These are phyloP conservation scores for Magnusiomyces sp. DNA, from an alignment of 1,139 yeast species.

Conservation along the genomic window DNA sequence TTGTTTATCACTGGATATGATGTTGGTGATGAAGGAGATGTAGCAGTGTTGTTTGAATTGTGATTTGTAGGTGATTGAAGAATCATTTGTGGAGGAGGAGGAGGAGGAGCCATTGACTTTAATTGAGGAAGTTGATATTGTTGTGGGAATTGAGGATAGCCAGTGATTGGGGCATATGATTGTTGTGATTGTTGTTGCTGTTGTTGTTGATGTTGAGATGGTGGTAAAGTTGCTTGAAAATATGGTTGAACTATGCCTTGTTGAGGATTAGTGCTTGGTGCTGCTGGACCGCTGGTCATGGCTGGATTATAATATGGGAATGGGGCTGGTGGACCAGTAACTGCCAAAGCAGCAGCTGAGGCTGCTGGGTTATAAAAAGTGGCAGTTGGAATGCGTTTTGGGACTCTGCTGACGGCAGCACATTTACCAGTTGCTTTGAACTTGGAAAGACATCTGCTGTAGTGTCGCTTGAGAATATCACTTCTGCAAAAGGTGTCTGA, in stretches of 20 bases:
- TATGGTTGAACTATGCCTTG: too few species aligned
- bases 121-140: neutral
- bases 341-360: too few species aligned
- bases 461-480: slow-evolving; percentile 16
- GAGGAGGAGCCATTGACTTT: neutral
- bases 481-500: slow-evolving; percentile 16
- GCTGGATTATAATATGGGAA: too few species aligned
- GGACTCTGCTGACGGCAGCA: slow-evolving; percentile 19
- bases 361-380: neutral
- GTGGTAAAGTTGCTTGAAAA: too few species aligned
- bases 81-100: neutral
- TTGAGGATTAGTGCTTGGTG: too few species aligned
- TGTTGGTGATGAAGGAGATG: too few species aligned
- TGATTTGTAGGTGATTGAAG: too few species aligned
- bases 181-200: neutral
- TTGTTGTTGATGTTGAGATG: too few species aligned
- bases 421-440: slow-evolving; percentile 18
- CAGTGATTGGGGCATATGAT: neutral
- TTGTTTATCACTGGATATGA: too few species aligned
- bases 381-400: slow-evolving; percentile 15
- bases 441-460: slow-evolving; percentile 20
- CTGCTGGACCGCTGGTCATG: too few species aligned
- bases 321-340: too few species aligned
- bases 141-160: neutral
- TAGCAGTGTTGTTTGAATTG: too few species aligned